Percentiles rank a stretch among this genome's conserved stretches.
Evolutionary conservation across 257 asterid species (phyloP).

Genomic region (Nicotiana paniculata): DNA sequence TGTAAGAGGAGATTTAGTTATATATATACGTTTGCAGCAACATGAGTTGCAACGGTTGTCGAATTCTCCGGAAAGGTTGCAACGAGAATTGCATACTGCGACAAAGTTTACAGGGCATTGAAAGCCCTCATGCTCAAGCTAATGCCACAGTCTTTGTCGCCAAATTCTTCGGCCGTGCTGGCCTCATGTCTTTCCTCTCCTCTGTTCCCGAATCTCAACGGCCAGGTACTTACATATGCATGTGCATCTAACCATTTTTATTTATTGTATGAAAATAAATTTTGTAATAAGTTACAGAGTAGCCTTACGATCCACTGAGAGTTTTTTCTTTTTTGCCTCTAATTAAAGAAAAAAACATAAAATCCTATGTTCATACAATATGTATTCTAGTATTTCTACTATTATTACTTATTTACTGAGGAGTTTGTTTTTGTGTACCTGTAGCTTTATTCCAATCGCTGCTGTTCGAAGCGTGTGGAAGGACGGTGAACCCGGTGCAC

Average conservation of each 20-base stretch:
- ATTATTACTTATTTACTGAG: not conserved
- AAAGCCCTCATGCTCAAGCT: constrained; percentile 65
- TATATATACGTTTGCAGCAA: not conserved
- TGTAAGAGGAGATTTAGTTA: no score
- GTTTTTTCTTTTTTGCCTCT: no score
- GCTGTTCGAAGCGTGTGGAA: constrained; percentile 76
- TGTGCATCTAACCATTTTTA: not conserved
- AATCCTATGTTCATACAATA: no score
- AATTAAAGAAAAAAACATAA: no score
- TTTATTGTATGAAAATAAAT: no score
- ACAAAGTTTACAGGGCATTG: constrained; percentile 49
- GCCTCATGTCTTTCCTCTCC: constrained; percentile 78
- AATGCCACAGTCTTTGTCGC: constrained; percentile 84
- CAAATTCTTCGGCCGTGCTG: constrained; percentile 90
- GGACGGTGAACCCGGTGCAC: constrained; percentile 78
- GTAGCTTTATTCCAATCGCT: constrained; percentile 80
- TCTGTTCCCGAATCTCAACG: constrained; percentile 61
- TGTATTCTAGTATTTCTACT: no score
- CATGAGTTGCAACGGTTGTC: constrained; percentile 88
- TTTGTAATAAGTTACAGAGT: no score
- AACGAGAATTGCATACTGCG: constrained; percentile 62
- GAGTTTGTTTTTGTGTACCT: not conserved
- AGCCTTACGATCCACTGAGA: no score
- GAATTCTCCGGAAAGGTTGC: constrained; percentile 87
- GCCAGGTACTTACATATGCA: constrained; percentile 29